Evolutionary conservation across 1,284 basidiomycete genomes (phyloP).

Genomic region (Tilletia caries): DNA sequence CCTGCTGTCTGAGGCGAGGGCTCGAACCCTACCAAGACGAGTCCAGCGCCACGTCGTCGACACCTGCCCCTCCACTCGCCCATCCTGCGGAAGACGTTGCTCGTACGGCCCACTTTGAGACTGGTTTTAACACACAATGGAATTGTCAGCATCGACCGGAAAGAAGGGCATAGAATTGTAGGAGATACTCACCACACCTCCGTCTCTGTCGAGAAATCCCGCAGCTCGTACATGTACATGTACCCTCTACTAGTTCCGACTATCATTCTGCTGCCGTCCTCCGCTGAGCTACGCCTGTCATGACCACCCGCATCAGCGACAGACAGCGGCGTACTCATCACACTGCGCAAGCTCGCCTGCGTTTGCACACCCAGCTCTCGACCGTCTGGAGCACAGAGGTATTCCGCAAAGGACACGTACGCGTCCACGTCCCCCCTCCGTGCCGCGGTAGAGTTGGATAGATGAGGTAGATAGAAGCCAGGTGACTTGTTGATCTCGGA

Average conservation of each 20-base stretch:
- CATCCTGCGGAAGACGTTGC: conserved; percentile 29
- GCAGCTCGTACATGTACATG: conserved; percentile 39
- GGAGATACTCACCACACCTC: conserved; percentile 6
- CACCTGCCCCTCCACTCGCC: conserved; percentile 33
- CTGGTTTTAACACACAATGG: not conserved
- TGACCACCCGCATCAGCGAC: conserved; percentile 21
- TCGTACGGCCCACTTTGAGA: conserved; percentile 35
- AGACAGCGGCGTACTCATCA: conserved; percentile 22
- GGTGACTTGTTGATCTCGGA: conserved; percentile 33
- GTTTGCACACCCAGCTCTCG: conserved; percentile 16
- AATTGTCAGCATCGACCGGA: not conserved
- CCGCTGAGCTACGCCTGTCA: not conserved
- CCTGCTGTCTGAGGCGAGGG: conserved; percentile 9
- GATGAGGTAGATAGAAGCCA: conserved; percentile 25
- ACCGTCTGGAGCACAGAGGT: conserved; percentile 17
- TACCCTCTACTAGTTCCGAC: conserved; percentile 21
- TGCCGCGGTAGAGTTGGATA: conserved; percentile 3
- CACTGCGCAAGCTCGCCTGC: conserved; percentile 25
- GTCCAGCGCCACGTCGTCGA: conserved; percentile 14
- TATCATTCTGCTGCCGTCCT: not conserved
- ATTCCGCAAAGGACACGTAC: conserved; percentile 16
- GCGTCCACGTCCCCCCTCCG: not conserved
- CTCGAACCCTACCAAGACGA: conserved; percentile 7
- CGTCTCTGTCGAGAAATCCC: not conserved
- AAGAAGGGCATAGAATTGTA: not conserved